phyloP scores from a whole-genome alignment of 2,329 filamentous ascomycete species.

The Coniochaeta hoffmannii region DNA sequence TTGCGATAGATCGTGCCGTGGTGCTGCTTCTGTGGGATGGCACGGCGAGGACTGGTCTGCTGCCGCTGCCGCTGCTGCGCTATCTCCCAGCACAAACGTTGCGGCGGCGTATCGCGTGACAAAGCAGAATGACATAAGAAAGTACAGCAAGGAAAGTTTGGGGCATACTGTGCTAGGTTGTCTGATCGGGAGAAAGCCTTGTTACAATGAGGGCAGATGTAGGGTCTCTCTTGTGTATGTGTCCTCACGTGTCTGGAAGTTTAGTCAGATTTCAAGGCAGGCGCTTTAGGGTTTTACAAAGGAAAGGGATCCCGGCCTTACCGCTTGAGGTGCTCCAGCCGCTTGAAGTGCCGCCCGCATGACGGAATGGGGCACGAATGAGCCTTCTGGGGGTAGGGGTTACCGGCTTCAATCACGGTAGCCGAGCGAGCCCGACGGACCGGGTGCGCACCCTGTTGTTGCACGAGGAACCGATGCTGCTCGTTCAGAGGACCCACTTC shows the following conservation, averaged over 20 bases:
- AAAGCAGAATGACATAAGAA: slow-evolving; percentile 23
- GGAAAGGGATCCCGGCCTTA: slow-evolving; percentile 50
- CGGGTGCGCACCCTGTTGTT: slow-evolving; percentile 65
- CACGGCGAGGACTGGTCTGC: slow-evolving; percentile 18
- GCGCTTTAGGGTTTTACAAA: slow-evolving; percentile 28
- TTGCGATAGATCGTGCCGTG: slow-evolving; percentile 18
- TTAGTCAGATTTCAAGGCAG: slow-evolving; percentile 39
- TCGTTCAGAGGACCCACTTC: slow-evolving; percentile 56
- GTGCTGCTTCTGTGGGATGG: slow-evolving; percentile 28
- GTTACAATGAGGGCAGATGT: slow-evolving; percentile 95
- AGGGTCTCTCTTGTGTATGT: slow-evolving; percentile 98
- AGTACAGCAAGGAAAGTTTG: slow-evolving; percentile 29
- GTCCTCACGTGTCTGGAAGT: slow-evolving; percentile 88
- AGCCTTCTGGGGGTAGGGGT: slow-evolving; percentile 90
- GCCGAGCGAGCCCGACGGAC: slow-evolving; percentile 88
- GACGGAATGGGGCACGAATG: slow-evolving; percentile 99
- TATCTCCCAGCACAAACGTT: slow-evolving; percentile 35
- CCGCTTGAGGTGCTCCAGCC: slow-evolving; percentile 98
- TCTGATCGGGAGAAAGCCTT: slow-evolving; percentile 98
- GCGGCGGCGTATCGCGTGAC: slow-evolving; percentile 25
- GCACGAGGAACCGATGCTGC: slow-evolving; percentile 54
- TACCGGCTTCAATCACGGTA: slow-evolving; percentile 87
- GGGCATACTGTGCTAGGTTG: slow-evolving; percentile 90
- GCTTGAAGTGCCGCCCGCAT: slow-evolving; percentile 95
- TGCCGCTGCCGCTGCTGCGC: slow-evolving; percentile 22